These are phyloP conservation scores for Vanderwaltozyma tropicalis DNA, from an alignment of 805 yeast genomes.

Conservation along the genomic window DNA sequence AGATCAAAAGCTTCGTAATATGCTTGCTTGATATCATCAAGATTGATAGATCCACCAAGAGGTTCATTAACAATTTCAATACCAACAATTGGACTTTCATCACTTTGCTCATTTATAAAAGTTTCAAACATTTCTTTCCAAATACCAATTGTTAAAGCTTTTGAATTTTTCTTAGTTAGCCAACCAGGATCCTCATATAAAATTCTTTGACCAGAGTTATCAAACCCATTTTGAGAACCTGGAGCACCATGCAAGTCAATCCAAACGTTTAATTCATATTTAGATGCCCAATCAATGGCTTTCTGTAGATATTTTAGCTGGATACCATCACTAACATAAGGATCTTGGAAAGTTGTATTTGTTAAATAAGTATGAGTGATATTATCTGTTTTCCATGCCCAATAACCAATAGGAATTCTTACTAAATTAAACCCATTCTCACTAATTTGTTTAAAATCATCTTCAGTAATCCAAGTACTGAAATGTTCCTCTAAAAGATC, in stretches of 20 bases:
- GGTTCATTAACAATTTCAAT: conserved; percentile 69
- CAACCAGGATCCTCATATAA: conserved; percentile 32
- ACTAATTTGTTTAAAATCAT: conserved; percentile 44
- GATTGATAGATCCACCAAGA: conserved; percentile 41
- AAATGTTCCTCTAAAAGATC: conserved; percentile 41
- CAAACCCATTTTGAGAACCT: conserved; percentile 81
- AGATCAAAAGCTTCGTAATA: conserved; percentile 27
- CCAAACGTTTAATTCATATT: conserved; percentile 54
- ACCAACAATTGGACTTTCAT: conserved; percentile 49
- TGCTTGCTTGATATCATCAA: conserved; percentile 25
- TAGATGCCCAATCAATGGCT: conserved; percentile 59
- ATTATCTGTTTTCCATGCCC: conserved; percentile 49
- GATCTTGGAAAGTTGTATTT: conserved; percentile 35
- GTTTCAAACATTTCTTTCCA: conserved; percentile 38
- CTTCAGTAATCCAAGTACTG: conserved; percentile 47
- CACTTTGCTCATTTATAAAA: conserved; percentile 13
- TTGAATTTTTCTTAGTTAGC: conserved; percentile 33
- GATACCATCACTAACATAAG: conserved; percentile 46
- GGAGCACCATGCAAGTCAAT: conserved; percentile 75
- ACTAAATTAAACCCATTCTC: conserved; percentile 53
- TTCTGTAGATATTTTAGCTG: conserved; percentile 53
- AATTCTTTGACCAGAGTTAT: conserved; percentile 62
- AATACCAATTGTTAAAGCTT: conserved; percentile 39
- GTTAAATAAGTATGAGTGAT: conserved; percentile 10
- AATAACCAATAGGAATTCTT: conserved; percentile 72